These are phyloP conservation scores for Camelina laxa DNA, from an alignment of 345 rosid genomes.

Conservation along the genomic window DNA sequence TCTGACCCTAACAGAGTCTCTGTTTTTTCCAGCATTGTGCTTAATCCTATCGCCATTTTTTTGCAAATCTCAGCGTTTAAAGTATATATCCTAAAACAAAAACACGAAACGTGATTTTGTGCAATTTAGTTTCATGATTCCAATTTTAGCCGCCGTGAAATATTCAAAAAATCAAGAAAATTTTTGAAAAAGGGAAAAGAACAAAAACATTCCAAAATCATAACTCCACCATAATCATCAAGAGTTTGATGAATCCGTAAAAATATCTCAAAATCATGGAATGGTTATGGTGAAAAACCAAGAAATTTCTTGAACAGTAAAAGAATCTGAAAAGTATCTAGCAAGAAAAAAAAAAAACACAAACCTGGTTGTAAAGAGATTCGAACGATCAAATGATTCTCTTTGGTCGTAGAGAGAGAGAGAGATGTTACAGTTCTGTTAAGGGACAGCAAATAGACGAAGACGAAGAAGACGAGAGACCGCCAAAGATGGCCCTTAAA, in stretches of 20 bases:
- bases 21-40: constrained; percentile 45
- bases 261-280: neutral
- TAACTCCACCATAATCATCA: neutral
- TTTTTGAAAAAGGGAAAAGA: neutral
- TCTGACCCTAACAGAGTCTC: constrained; percentile 54
- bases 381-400: constrained; percentile 3
- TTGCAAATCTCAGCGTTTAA: neutral
- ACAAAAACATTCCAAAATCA: neutral
- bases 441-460: constrained; percentile 35
- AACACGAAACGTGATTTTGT: constrained; percentile 21
- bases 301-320: constrained; percentile 5
- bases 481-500: constrained; percentile 30
- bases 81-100: neutral
- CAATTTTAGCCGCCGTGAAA: constrained; percentile 9
- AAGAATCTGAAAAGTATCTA: constrained; percentile 1
- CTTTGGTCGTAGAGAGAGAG: constrained; percentile 9
- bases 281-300: too few species aligned
- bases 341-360: constrained; percentile 1
- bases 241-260: neutral
- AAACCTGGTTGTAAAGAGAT: constrained; percentile 23
- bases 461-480: constrained; percentile 31
- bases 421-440: constrained; percentile 22
- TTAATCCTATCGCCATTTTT: constrained; percentile 53
- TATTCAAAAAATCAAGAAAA: neutral
- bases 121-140: neutral